phyloP scores from a whole-genome alignment of 177 flowering plant species.

The Vitis hybrid region DNA sequence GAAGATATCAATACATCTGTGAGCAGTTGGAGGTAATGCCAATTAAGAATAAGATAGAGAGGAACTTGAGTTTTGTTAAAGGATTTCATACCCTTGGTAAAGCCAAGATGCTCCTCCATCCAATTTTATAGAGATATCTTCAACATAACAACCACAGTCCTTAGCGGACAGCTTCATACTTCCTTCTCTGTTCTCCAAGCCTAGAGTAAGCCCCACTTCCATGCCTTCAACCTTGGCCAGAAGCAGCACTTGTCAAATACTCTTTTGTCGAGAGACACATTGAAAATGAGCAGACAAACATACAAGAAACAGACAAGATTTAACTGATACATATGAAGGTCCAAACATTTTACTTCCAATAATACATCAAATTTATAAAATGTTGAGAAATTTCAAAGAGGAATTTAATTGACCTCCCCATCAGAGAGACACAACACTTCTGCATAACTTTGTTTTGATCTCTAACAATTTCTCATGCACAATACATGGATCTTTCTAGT shows the following conservation, averaged over 20 bases:
- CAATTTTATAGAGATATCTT: slow-evolving; percentile 62
- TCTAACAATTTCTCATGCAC: not conserved
- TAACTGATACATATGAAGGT: not conserved
- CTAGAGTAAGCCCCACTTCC: slow-evolving; percentile 75
- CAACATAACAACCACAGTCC: slow-evolving; percentile 72
- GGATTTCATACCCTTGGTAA: slow-evolving; percentile 76
- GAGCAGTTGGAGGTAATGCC: too few relatives aligned
- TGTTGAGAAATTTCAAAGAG: not conserved
- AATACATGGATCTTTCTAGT: not conserved
- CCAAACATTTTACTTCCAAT: not conserved
- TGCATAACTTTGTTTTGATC: not conserved
- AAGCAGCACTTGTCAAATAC: slow-evolving; percentile 43
- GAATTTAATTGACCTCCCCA: not conserved
- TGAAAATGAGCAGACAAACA: slow-evolving; percentile 12
- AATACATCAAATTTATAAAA: not conserved
- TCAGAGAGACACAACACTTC: not conserved
- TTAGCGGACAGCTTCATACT: slow-evolving; percentile 49
- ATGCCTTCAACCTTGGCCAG: slow-evolving; percentile 82
- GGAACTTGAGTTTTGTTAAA: too few relatives aligned
- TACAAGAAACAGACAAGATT: not conserved
- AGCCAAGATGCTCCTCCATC: slow-evolving; percentile 98
- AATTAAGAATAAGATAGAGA: not conserved
- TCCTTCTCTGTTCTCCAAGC: slow-evolving; percentile 68
- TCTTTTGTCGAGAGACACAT: slow-evolving; percentile 24
- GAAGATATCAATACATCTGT: not conserved